phyloP scores from a whole-genome alignment of 306 rosid genomes.

The Spatholobus suberectus region DNA sequence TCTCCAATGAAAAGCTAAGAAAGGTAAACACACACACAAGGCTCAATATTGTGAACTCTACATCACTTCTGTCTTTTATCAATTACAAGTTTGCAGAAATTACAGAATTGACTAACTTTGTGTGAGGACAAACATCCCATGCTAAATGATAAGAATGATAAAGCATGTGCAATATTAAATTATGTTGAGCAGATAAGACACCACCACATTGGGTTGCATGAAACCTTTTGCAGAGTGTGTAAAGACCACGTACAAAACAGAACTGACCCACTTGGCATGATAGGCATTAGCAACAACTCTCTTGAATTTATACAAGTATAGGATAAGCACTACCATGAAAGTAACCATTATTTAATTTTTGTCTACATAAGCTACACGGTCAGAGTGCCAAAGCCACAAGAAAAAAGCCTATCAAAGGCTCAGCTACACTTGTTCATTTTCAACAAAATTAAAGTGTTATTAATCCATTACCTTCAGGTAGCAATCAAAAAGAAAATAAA shows the following conservation, averaged over 20 bases:
- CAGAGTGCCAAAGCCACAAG: neutral
- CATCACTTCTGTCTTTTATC: neutral
- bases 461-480: neutral
- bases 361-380: neutral
- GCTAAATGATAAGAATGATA: neutral
- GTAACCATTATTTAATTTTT: neutral
- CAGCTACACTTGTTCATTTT: neutral
- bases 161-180: neutral
- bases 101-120: neutral
- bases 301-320: neutral
- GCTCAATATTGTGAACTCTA: neutral
- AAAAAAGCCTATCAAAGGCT: neutral
- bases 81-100: neutral
- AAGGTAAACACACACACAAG: neutral
- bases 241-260: neutral
- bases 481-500: neutral
- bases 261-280: neutral
- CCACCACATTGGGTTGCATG: neutral
- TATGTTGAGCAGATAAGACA: neutral
- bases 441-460: neutral
- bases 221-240: neutral
- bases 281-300: neutral
- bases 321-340: neutral
- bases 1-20: neutral
- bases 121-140: neutral